Conservation (phyloP, 2,329 filamentous ascomycete genomes). For the Neophaeococcomyces mojaviensis region DNA sequence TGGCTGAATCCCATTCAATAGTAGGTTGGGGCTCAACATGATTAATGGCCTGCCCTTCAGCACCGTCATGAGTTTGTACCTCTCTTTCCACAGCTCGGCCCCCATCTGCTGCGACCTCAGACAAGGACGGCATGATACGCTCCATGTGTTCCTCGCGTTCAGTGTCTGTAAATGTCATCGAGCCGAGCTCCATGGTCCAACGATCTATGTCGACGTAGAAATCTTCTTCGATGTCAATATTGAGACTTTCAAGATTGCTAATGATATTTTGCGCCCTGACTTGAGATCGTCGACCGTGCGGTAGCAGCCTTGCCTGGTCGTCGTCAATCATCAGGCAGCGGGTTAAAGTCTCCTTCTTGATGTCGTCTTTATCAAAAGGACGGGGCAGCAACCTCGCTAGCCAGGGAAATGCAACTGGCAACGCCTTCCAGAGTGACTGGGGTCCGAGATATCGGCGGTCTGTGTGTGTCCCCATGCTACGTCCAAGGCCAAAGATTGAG, state of each 20-base stretch:
- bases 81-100: too few relatives aligned
- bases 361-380: conserved; percentile 11
- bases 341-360: conserved; percentile 12
- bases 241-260: conserved; percentile 8
- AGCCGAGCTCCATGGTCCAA: conserved; percentile 3
- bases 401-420: conserved; percentile 12
- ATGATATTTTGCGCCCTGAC: conserved; percentile 5
- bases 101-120: not conserved
- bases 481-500: conserved; percentile 8
- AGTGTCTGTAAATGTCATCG: not conserved
- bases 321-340: conserved; percentile 14
- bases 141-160: not conserved
- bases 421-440: conserved; percentile 1
- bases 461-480: not conserved
- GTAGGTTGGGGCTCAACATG: too few relatives aligned
- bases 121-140: not conserved
- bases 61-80: too few relatives aligned
- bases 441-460: conserved; percentile 4
- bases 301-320: conserved; percentile 1
- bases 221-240: conserved; percentile 6
- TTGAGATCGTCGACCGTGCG: conserved; percentile 2
- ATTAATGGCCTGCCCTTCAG: too few relatives aligned
- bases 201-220: conserved; percentile 7
- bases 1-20: not conserved
- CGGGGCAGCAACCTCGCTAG: conserved; percentile 12